Percentiles rank a stretch among this genome's conserved stretches.
phyloP scores from a whole-genome alignment of 164 flowering plant genomes.

The Kalanchoe fedtschenkoi region DNA sequence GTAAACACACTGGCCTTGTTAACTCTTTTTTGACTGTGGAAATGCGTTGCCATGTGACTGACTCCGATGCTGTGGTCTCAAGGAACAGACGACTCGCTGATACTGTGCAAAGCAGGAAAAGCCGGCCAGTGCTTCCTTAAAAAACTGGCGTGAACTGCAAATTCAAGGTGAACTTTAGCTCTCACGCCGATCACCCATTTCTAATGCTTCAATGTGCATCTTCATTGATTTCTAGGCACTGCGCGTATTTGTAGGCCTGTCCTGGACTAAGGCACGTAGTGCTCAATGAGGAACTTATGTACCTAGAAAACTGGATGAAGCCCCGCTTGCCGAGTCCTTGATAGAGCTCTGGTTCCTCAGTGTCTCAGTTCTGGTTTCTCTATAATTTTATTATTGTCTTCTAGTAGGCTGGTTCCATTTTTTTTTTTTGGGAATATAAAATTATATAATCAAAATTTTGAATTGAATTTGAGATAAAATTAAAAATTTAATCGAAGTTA shows the following conservation, averaged over 20 bases:
- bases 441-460: too few relatives aligned
- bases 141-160: conserved; percentile 66
- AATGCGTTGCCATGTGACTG: conserved; percentile 26
- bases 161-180: conserved; percentile 56
- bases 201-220: background rate
- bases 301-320: background rate
- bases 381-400: too few relatives aligned
- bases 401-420: too few relatives aligned
- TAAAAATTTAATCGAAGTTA: too few relatives aligned
- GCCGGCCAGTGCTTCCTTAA: conserved; percentile 85
- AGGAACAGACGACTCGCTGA: conserved; percentile 66
- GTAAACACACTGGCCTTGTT: too few relatives aligned
- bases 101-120: conserved; percentile 88
- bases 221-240: background rate
- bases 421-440: too few relatives aligned
- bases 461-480: too few relatives aligned
- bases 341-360: too few relatives aligned
- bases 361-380: too few relatives aligned
- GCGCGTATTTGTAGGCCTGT: background rate
- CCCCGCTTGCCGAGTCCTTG: background rate
- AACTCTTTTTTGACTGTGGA: background rate
- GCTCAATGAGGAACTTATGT: background rate
- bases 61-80: conserved; percentile 88
- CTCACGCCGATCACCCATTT: background rate
- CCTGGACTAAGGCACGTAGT: background rate